Evolutionary conservation across 129 eudicot genomes (phyloP), one percentile per base, ranked within the genome.

Genomic region (Tagetes patula): DNA sequence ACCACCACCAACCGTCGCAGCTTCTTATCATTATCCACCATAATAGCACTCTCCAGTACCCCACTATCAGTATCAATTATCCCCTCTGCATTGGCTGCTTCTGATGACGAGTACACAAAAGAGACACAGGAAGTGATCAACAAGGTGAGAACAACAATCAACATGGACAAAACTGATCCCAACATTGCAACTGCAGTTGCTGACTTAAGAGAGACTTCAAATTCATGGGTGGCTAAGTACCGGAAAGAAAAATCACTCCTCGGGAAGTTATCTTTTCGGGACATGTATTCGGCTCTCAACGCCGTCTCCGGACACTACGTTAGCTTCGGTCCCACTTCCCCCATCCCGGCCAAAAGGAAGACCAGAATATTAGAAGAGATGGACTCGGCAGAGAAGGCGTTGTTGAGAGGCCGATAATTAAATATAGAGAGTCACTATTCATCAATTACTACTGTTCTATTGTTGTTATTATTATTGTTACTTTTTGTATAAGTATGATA

Each of bases 301-400:
- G 99, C 99, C 4, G 97, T 94, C 33, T 90, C 97, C 45, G 97
- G 99, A 64, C 99, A 94, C 79, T 94, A 94, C 70, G 80, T 94
- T 66, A 94, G 91, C 69, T 94, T 94, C 55, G 99, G 99, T 20
- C 99, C 99, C n/a, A 94, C 99, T 0, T 89, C 97, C 2, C 99
- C 99, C 49, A 90, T 94, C 65, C 99, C 99, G 47, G 86, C 91
- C 0, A 94, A 94, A 85, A 82, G 99, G 83, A 94, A 76, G 84
- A 87, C 87, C 4, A 86, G 99, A 59, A 94, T 94, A 36, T 77
- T 94, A 70, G 97, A 90, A 73, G 99, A 94, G 80, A 80, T 94
- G 88, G 99, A 94, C 43, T 84, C 97, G 3, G 99, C 87, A 2
- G 99, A 94, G 85, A 94, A 94, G 89, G 91, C 96, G 70, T 76